Conservation (phyloP, 2,329 filamentous ascomycete species). For the Colletotrichum trifolii region DNA sequence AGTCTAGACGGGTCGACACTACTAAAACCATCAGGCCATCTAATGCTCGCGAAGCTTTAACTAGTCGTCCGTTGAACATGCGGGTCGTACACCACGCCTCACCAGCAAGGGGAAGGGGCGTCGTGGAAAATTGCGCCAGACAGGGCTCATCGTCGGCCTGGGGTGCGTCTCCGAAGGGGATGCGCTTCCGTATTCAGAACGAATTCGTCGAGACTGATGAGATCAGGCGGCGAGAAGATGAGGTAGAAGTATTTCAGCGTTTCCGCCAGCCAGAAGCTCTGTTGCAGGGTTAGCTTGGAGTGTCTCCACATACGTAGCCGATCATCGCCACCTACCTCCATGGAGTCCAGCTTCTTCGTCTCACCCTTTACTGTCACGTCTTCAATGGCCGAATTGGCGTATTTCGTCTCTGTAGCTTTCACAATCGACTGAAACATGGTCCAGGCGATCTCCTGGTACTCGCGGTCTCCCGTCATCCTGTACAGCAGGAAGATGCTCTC, state of each 20-base stretch:
- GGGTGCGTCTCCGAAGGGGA: conserved; percentile 45
- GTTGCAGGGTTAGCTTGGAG: conserved; percentile 38
- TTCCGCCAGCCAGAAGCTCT: conserved; percentile 80
- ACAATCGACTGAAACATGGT: conserved; percentile 61
- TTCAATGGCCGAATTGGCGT: conserved; percentile 60
- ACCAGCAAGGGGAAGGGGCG: too few relatives aligned
- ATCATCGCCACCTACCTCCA: conserved; percentile 45
- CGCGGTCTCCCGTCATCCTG: conserved; percentile 59
- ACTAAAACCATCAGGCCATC: too few relatives aligned
- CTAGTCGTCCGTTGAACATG: too few relatives aligned
- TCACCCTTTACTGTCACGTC: conserved; percentile 61
- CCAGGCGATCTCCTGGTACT: conserved; percentile 64
- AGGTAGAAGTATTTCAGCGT: conserved; percentile 82
- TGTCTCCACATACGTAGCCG: conserved; percentile 32
- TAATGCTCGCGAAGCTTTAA: too few relatives aligned
- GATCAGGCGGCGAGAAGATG: conserved; percentile 72
- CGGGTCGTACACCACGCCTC: too few relatives aligned
- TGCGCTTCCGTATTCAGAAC: conserved; percentile 69
- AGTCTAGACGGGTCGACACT: too few relatives aligned
- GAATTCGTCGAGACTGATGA: conserved; percentile 75
- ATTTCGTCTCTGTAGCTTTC: conserved; percentile 56
- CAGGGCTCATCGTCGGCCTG: conserved; percentile 1
- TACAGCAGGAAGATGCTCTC: conserved; percentile 66
- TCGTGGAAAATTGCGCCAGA: neutral
- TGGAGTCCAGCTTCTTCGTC: conserved; percentile 52